Base-by-base conservation (phyloP, 495 filamentous ascomycete genomes). In the Clohesyomyces aquaticus region DNA sequence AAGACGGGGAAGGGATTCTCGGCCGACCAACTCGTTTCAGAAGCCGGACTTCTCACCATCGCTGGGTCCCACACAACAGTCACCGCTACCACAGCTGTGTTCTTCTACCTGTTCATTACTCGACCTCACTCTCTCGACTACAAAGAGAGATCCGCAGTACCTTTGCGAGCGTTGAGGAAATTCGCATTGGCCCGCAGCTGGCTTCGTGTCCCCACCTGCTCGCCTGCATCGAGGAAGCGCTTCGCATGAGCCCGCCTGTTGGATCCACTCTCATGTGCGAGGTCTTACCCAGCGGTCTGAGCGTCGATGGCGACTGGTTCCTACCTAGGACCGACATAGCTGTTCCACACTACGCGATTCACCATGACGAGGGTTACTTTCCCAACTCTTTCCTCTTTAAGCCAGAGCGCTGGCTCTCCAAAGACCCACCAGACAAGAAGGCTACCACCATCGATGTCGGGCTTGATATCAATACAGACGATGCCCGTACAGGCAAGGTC, bases 1-100 rank as follows among this genome's bases (percentile, higher is more conserved):
- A 78, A 83, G 57, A 87, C 82, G 0, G 87, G 86, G 48, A 77
- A 82, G 55, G 86, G 87, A 0, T 87, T 90, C 66, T 78, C 78
- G 11, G 86, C 78, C 11, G 79, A 82, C 1, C 88, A 92, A 65
- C 78, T 91, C 2, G 88, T 85, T 85, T 84, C 82, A 29, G 88
- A 91, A 72, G 83, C 85, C 3, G 88, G 88, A 70, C 75, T 91
- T 0, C 78, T 90, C 2, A 78, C 80, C 73, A 76, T 78, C 59
- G 79, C 77, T 22, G 85, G 61, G n/a, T 42, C 49, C 14, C 55
- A 64, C 26, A 64, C 61, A 14, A 38, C 45, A 8, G 28, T 56
- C 23, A 65, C 55, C 2, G 81, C 83, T 9, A 70, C 87, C 26
- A 73, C 83, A 0, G 81, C 82, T 4, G 74, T 77, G 0, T 70